Evolutionary conservation across 805 yeast genomes (phyloP), one percentile per base, ranked within the genome.

Genomic region (Suhomyces emberorum): DNA sequence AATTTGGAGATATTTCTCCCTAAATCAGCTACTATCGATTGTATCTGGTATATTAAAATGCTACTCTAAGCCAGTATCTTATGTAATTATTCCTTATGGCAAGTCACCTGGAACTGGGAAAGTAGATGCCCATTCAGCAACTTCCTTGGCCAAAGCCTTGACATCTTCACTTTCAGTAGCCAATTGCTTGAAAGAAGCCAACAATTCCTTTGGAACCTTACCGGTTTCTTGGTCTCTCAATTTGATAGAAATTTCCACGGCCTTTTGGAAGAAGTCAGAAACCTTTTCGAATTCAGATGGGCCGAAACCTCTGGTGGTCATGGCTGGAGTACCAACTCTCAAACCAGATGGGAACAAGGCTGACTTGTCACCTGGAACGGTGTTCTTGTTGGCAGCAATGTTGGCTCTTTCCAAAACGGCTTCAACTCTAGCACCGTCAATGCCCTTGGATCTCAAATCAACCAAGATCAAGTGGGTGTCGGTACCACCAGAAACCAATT

Each of bases 261-360:
- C 88, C 53, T 65, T 69, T 72, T 83, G 88, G 63, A 87, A 85
- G 76, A 80, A 89, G 47, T 72, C 69, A 36, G 81, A 95, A 53
- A 91, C 84, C 57, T 75, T 78, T 52, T 65, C 75, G 65, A 91
- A 93, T 60, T 93, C 97, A 42, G 71, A 81, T 63, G 85, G 88
- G 42, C 88, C 85, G 54, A 88, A 78, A 49, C 98, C 98, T 72
- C 98, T 87, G 41, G 97, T 87, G 47, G 96, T 79, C 98, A 91
- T 91, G 39, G 97, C 97, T 48, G 98, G 98, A 34, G 98, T 85
- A 58, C 98, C 98, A 44, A 91, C 83, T 72, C 98, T 85, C 48
- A 91, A 79, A 63, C 98, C 98, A 54, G 95, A 91, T 61, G 98
- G 98, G 47, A 88, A 91, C 47, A 91, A 76, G 36, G 98, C 98